A percentile compares a stretch with the other conserved stretches of the same genome.
phyloP scores from a whole-genome alignment of 2,329 filamentous ascomycete genomes.

The Alternaria alternata region DNA sequence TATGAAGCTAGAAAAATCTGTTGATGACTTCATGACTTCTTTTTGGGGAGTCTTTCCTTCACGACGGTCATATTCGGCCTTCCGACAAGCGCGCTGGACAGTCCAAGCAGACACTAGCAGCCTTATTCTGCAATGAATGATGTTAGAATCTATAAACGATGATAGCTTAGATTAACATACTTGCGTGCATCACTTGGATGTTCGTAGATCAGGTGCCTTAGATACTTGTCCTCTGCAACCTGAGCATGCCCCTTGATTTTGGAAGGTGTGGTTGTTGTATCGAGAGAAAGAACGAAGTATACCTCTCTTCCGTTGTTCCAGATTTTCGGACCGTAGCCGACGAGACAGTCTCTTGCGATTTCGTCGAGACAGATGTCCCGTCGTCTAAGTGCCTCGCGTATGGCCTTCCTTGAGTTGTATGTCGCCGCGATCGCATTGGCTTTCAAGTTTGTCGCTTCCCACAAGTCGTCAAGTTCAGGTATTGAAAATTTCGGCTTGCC shows the following conservation, averaged over 20 bases:
- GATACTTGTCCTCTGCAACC: neutral
- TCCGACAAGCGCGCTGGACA: conserved; percentile 4
- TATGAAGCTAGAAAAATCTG: neutral
- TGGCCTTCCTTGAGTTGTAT: neutral
- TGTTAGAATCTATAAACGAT: neutral
- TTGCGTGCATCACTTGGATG: neutral
- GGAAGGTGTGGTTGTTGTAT: neutral
- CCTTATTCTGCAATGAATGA: neutral
- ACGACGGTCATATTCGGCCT: neutral
- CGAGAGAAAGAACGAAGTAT: neutral
- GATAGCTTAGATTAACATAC: neutral
- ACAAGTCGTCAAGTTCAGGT: accelerated
- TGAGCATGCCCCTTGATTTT: neutral
- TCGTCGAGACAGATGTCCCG: neutral
- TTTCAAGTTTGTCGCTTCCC: neutral
- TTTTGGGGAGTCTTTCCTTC: neutral
- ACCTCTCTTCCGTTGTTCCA: neutral
- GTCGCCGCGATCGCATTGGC: neutral
- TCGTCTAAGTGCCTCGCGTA: neutral
- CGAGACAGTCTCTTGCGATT: neutral
- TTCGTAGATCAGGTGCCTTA: neutral
- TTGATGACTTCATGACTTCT: neutral
- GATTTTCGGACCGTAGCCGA: neutral
- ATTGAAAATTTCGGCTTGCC: neutral
- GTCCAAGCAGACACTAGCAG: neutral